Conservation (phyloP, 768 basidiomycete genomes). For the Leccinum subgranulosum region DNA sequence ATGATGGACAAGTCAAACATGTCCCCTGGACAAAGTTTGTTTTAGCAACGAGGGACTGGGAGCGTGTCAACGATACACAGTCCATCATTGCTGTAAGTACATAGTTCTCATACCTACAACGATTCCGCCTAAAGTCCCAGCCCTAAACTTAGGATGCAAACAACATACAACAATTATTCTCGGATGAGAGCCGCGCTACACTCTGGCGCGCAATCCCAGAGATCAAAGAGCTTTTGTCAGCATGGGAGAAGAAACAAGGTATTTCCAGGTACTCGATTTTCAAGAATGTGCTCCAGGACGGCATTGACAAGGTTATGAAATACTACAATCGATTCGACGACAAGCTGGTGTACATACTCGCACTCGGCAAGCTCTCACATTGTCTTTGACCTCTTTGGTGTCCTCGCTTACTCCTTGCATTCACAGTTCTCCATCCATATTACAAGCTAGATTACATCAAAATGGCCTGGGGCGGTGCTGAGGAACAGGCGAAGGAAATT, state of each 20-base stretch:
- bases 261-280: not conserved
- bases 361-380: not conserved
- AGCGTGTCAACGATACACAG: not conserved
- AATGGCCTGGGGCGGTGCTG: not conserved
- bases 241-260: not conserved
- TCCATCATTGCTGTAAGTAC: not conserved
- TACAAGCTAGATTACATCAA: not conserved
- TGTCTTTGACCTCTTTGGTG: not conserved
- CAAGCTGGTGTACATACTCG: not conserved
- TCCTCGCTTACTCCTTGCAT: not conserved
- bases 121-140: too few species aligned
- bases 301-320: not conserved
- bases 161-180: not conserved
- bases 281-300: not conserved
- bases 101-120: not conserved
- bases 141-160: not conserved
- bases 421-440: not conserved
- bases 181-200: not conserved
- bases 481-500: not conserved
- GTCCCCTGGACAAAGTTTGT: not conserved
- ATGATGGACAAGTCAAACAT: not conserved
- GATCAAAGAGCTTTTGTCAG: not conserved
- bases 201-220: not conserved
- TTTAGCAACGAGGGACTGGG: not conserved
- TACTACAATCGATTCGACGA: not conserved